phyloP scores from a whole-genome alignment of 2,329 filamentous ascomycete genomes.

The Helicocarpus griseus region DNA sequence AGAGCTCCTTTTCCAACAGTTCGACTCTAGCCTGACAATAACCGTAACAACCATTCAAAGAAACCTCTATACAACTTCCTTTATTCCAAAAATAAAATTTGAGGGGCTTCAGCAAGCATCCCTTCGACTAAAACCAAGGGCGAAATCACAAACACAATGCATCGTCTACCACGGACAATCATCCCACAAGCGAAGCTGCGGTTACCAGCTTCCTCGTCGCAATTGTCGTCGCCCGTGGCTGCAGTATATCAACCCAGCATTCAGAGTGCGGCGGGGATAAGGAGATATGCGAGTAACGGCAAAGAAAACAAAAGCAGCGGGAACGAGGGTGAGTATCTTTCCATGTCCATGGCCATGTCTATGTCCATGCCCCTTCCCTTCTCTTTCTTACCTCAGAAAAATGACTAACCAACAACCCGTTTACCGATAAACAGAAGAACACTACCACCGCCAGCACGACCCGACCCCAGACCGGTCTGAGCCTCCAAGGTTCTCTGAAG shows the following conservation, averaged over 20 bases:
- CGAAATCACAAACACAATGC: neutral
- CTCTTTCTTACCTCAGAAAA: neutral
- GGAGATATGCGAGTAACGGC: neutral
- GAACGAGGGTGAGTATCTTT: neutral
- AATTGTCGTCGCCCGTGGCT: neutral
- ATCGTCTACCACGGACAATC: neutral
- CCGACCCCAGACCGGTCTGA: conserved; percentile 8
- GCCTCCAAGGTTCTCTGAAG: conserved; percentile 9
- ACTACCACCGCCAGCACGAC: conserved; percentile 5
- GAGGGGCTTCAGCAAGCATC: too few relatives aligned
- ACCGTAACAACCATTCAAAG: too few relatives aligned
- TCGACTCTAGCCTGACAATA: too few relatives aligned
- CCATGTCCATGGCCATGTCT: too few relatives aligned
- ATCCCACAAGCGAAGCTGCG: neutral
- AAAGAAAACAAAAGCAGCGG: neutral
- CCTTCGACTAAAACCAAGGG: neutral
- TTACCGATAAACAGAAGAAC: neutral
- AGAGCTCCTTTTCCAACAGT: too few relatives aligned
- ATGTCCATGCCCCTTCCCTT: neutral
- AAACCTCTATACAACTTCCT: too few relatives aligned
- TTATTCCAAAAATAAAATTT: too few relatives aligned
- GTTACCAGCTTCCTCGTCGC: neutral
- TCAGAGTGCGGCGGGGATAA: neutral
- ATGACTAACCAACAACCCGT: neutral
- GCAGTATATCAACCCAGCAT: neutral